Evolutionary conservation across 345 rosid genomes (phyloP).

Genomic region (Boechera divaricarpa): DNA sequence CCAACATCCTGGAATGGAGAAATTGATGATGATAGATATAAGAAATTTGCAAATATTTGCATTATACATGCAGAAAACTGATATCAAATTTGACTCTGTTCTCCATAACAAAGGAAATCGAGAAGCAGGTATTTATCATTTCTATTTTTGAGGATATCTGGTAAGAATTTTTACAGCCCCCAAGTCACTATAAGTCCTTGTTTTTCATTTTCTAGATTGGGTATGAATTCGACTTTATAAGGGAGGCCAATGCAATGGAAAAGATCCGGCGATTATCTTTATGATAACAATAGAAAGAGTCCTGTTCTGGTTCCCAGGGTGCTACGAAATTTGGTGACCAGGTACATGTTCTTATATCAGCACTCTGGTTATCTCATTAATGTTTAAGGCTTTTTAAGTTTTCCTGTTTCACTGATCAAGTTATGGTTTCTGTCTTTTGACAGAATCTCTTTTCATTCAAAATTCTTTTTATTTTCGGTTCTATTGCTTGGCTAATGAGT

Average conservation of each 20-base stretch:
- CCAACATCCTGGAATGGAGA: conserved; percentile 94
- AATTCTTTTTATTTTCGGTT: neutral
- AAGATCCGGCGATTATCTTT: conserved; percentile 75
- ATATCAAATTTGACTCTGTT: conserved; percentile 86
- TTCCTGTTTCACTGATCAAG: conserved; percentile 9
- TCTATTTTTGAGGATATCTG: conserved; percentile 11
- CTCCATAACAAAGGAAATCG: conserved; percentile 90
- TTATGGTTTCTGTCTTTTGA: neutral
- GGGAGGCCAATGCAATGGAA: conserved; percentile 93
- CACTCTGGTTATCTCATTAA: neutral
- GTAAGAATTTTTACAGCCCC: neutral
- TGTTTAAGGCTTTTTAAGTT: neutral
- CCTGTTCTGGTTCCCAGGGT: conserved; percentile 84
- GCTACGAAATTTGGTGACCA: conserved; percentile 64
- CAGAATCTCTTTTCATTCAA: neutral
- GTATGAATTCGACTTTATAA: conserved; percentile 86
- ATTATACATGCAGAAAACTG: conserved; percentile 88
- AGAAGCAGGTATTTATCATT: conserved; percentile 74
- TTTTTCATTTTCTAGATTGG: conserved; percentile 65
- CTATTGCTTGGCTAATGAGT: neutral
- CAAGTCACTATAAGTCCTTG: conserved; percentile 8
- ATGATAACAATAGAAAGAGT: conserved; percentile 73
- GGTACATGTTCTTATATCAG: conserved; percentile 49
- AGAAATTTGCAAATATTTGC: conserved; percentile 92
- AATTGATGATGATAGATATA: conserved; percentile 95